Evolutionary conservation across 2,329 filamentous ascomycete species (phyloP), one percentile per base, ranked within the genome.

Genomic region (Phialophora chinensis): DNA sequence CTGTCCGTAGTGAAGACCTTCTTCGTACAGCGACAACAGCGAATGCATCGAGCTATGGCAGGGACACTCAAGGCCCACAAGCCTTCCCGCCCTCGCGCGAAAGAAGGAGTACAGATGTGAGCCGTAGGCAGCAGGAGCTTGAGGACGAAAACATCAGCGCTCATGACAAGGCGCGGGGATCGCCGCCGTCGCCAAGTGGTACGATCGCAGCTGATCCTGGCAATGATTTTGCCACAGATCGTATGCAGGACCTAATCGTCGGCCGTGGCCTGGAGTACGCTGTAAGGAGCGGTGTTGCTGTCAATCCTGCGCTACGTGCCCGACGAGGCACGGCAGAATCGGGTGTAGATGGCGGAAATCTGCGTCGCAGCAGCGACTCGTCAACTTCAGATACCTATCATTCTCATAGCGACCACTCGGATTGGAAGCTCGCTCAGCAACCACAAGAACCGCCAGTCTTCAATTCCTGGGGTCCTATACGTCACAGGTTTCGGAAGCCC

Each of bases 381-480:
- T 44, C 38, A 44, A n/a, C 1, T n/a, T 44, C 38, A 3, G 38
- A 44, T 3, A 44, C 38, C 14, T 44, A n/a, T 44, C 14, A 44
- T 1, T 44, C 38, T 44, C 38, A 44, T 44, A 44, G 38, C 38
- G 38, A 44, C 17, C 17, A n/a, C 4, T 44, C 38, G 17, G 38
- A n/a, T 7, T 44, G 38, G 38, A 44, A 44, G 38, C 14, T 44
- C 6, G 38, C 38, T n/a, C 38, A 7, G 1, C 38, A 44, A 44
- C 38, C 17, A 44, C 38, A 5, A 44, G 38, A 44, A 44, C 38
- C 17, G 38, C 38, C 17, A n/a, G 73, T 74, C 49, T 74, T 74
- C 58, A 77, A 76, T 53, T 62, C 56, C 0, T 77, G 76, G 76
- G 70, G 68, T 5, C 72, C 66, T 14, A 62, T 75, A 7, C 67